These are phyloP conservation scores for Aureobasidium sp. DNA, from an alignment of 2,329 filamentous ascomycete species.

Conservation along the genomic window DNA sequence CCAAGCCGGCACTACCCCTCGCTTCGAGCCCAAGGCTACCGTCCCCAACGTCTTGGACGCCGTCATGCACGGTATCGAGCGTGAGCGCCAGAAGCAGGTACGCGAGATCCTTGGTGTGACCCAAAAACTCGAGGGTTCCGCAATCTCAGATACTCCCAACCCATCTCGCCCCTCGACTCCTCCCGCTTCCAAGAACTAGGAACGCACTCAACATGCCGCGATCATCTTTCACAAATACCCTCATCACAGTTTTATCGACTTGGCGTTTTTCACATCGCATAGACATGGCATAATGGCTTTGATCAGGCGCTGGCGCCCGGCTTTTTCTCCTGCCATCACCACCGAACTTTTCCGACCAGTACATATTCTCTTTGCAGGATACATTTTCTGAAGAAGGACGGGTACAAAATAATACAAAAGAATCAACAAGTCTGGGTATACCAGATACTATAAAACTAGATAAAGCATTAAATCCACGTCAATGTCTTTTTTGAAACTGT, in stretches of 20 bases:
- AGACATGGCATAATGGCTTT: constrained; percentile 5
- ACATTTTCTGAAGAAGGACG: no score
- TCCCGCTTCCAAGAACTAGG: background rate
- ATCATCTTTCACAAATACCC: background rate
- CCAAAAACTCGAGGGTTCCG: constrained; percentile 13
- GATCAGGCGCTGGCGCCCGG: background rate
- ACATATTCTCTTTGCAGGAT: background rate
- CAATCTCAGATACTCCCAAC: constrained; percentile 13
- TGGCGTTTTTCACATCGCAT: background rate
- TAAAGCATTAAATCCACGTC: background rate
- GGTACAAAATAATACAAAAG: background rate
- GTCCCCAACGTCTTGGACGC: constrained; percentile 76
- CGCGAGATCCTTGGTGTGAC: constrained; percentile 26
- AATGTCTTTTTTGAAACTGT: background rate
- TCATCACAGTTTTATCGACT: background rate
- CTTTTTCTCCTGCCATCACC: background rate
- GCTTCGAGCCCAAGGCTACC: constrained; percentile 66
- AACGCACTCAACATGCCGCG: background rate
- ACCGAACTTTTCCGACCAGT: background rate
- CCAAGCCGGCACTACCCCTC: constrained; percentile 73
- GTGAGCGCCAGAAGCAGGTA: constrained; percentile 51
- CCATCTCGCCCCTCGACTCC: constrained; percentile 10
- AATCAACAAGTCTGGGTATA: background rate
- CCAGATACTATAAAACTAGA: background rate
- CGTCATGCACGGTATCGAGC: constrained; percentile 77